Conservation (phyloP, 83 land plant species). For the Thuja plicata region DNA sequence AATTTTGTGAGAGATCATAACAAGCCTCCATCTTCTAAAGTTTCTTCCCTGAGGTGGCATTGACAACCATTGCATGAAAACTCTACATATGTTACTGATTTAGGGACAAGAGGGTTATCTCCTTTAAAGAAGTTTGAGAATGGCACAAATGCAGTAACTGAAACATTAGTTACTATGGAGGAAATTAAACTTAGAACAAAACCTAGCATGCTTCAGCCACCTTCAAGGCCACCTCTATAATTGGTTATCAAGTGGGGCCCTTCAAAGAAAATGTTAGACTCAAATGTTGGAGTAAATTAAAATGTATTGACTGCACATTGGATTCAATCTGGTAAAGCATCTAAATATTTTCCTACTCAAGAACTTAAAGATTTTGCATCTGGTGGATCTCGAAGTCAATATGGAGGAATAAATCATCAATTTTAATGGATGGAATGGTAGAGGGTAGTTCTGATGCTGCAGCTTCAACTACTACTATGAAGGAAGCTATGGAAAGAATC, state of each 20-base stretch:
- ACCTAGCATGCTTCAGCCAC: slow-evolving; percentile 81
- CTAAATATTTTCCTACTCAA: slow-evolving; percentile 37
- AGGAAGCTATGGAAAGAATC: slow-evolving; percentile 60
- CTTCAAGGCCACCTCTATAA: slow-evolving; percentile 78
- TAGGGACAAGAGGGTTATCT: not conserved
- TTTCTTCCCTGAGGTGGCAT: not conserved
- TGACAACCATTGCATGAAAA: slow-evolving; percentile 7
- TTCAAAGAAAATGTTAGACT: not conserved
- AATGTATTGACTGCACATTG: slow-evolving; percentile 19
- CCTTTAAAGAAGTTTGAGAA: slow-evolving; percentile 26
- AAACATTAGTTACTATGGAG: slow-evolving; percentile 67
- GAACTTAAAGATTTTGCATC: slow-evolving; percentile 68
- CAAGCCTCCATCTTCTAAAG: slow-evolving; percentile 1
- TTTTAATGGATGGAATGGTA: slow-evolving; percentile 34
- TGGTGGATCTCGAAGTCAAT: slow-evolving; percentile 32
- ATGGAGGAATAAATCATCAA: slow-evolving; percentile 22
- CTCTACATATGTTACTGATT: slow-evolving; percentile 1
- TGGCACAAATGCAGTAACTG: slow-evolving; percentile 32
- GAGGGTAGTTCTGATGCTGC: slow-evolving; percentile 45
- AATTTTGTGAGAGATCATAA: slow-evolving; percentile 9
- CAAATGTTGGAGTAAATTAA: not conserved
- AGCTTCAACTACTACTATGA: slow-evolving; percentile 84
- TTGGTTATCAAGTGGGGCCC: slow-evolving; percentile 18
- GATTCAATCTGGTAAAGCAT: slow-evolving; percentile 18
- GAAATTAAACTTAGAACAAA: slow-evolving; percentile 76